A percentile compares a stretch with the other conserved stretches of the same genome.
Evolutionary conservation across 2,329 filamentous ascomycete species (phyloP).

Genomic region (Fusarium beomiforme): DNA sequence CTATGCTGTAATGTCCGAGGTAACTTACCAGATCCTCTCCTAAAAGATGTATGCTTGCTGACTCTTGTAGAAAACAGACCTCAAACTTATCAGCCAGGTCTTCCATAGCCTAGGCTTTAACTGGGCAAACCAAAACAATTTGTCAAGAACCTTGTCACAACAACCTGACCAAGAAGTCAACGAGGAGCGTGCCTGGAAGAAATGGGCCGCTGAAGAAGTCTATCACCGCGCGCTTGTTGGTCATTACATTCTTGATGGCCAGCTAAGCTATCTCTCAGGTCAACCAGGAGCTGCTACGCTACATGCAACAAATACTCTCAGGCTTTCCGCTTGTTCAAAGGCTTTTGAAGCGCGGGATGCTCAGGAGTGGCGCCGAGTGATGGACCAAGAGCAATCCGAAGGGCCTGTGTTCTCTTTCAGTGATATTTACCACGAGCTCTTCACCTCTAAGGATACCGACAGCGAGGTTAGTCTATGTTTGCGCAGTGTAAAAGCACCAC

Average conservation of each 20-base stretch:
- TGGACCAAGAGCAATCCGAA: background rate
- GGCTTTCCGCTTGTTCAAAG: background rate
- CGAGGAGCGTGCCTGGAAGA: background rate
- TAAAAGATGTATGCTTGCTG: background rate
- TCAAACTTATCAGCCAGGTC: background rate
- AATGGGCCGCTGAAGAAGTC: background rate
- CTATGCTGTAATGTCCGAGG: background rate
- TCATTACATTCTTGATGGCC: background rate
- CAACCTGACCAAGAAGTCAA: background rate
- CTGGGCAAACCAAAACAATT: background rate
- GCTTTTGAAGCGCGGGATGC: background rate
- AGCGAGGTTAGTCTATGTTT: background rate
- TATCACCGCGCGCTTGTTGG: background rate
- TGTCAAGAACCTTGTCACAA: background rate
- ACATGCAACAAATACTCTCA: background rate
- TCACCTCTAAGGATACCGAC: background rate
- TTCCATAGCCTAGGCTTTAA: background rate
- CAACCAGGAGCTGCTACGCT: background rate
- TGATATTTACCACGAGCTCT: background rate
- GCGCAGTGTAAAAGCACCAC: background rate
- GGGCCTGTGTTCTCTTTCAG: background rate
- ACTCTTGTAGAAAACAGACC: background rate
- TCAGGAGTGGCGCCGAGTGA: background rate
- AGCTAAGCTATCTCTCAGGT: background rate
- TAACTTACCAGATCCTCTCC: background rate